Base-by-base conservation (phyloP, 108 stramenopile species). In the Cyclotella atomus region DNA sequence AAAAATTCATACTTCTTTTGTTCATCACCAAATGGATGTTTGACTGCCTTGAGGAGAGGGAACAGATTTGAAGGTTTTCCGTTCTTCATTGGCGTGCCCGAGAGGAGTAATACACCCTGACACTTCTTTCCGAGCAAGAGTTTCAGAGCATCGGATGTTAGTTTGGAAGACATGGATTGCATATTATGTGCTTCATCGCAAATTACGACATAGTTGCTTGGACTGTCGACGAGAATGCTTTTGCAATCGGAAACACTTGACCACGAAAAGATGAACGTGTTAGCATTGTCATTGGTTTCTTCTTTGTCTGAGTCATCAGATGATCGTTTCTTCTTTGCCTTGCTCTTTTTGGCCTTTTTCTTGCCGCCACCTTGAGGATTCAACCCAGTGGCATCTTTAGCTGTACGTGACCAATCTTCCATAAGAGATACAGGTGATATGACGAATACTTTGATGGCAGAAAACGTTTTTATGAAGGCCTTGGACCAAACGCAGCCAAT, bases 41-140 rank as follows among this genome's bases (percentile, higher is more conserved):
- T 63, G 2, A 90, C 88, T 8, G 90, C 91, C 60, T 75, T 82
- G 5, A 95, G 77, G 20, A 95, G 78, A 49, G 94, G 91, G 66
- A 95, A 95, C 16, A 95, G 59, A 63, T 95, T 93, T 15, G 63
- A 68, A 16, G 91, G 91, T 54, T 87, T 86, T 9, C 94, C 94
- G 81, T 95, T 95, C 49, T 95, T 95, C 94, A 95, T 95, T 0
- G 94, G 94, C n/a, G 94, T 95, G 10, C 94, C 94, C 21, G 86
- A 89, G 35, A 95, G 78, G 9, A 95, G 77, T 7, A 95, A 64
- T 12, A 88, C 86, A 19, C 91, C 94, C 10, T 68, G 69, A 49
- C 91, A 95, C 50, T 79, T 84, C 34, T 59, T 44, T 29, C 44
- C 12, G 10, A 35, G 17, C 14, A 87, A 73, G 19, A 95, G 69